phyloP scores from a whole-genome alignment of 768 basidiomycete species.

The Tylopilus rubrobrunneus region DNA sequence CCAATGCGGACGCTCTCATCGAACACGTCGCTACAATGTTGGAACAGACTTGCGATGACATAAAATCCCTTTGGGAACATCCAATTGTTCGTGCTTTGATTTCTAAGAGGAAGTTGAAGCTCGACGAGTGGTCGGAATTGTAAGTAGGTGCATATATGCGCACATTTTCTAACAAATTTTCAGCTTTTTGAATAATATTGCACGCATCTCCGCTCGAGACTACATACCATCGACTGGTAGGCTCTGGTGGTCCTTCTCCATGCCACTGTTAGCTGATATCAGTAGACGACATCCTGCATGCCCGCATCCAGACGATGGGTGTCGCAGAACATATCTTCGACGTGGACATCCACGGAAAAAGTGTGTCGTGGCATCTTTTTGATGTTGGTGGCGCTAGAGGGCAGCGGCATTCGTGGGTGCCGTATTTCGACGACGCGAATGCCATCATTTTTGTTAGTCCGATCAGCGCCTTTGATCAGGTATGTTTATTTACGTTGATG shows the following conservation, averaged over 20 bases:
- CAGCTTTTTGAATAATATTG: conserved; percentile 75
- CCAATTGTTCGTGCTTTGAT: conserved; percentile 68
- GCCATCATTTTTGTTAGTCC: conserved; percentile 81
- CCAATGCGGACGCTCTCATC: conserved; percentile 50
- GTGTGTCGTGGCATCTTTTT: conserved; percentile 69
- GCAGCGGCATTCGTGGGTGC: conserved; percentile 76
- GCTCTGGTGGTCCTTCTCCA: conserved; percentile 18
- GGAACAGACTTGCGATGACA: conserved; percentile 55
- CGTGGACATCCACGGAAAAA: conserved; percentile 73
- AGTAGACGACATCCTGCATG: conserved; percentile 80
- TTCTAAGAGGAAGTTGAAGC: conserved; percentile 60
- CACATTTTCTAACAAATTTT: conserved; percentile 2
- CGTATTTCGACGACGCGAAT: conserved; percentile 61
- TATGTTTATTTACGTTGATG: conserved; percentile 18
- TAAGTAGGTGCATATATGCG: conserved; percentile 41
- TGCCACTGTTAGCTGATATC: conserved; percentile 25
- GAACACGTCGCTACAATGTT: conserved; percentile 62
- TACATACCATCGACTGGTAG: conserved; percentile 76
- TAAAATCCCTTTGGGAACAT: conserved; percentile 70
- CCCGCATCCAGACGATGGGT: conserved; percentile 89
- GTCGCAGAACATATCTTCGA: conserved; percentile 83
- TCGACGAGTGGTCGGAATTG: conserved; percentile 91
- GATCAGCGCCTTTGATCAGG: conserved; percentile 78
- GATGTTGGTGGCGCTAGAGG: conserved; percentile 72
- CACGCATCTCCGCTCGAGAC: conserved; percentile 61